Conservation (phyloP, 768 basidiomycete species). For the Ramaria rubella region DNA sequence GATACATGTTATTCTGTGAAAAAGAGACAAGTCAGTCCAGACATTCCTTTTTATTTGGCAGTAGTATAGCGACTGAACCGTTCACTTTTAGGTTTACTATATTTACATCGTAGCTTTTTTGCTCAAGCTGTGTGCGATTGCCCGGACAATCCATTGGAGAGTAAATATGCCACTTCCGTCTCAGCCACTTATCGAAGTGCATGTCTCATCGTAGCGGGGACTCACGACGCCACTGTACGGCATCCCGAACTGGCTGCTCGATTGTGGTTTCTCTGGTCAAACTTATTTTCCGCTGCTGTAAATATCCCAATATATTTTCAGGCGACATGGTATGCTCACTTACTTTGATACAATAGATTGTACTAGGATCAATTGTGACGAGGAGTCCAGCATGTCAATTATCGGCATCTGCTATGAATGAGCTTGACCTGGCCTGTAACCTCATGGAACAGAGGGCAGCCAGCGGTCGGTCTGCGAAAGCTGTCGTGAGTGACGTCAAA, state of each 20-base stretch:
- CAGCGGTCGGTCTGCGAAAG: slow-evolving; percentile 7
- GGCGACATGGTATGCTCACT: not conserved
- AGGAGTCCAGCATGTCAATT: slow-evolving; percentile 74
- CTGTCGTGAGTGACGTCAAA: not conserved
- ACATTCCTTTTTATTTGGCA: not conserved
- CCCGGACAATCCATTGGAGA: slow-evolving; percentile 66
- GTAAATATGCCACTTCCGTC: slow-evolving; percentile 66
- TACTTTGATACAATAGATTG: slow-evolving; percentile 37
- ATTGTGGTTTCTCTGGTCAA: slow-evolving; percentile 50
- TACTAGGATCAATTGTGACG: slow-evolving; percentile 70
- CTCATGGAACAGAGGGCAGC: slow-evolving; percentile 25
- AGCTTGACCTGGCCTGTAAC: slow-evolving; percentile 69
- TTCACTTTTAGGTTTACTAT: slow-evolving; percentile 46
- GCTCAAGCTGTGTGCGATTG: slow-evolving; percentile 67
- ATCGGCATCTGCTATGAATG: slow-evolving; percentile 65
- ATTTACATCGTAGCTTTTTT: slow-evolving; percentile 68
- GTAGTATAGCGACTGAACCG: slow-evolving; percentile 9
- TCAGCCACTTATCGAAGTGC: slow-evolving; percentile 71
- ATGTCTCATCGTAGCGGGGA: slow-evolving; percentile 61
- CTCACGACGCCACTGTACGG: slow-evolving; percentile 62
- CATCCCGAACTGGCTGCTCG: slow-evolving; percentile 57
- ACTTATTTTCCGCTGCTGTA: slow-evolving; percentile 57
- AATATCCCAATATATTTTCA: slow-evolving; percentile 19
- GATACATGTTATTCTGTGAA: slow-evolving; percentile 46
- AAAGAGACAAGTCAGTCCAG: slow-evolving; percentile 55